These are phyloP conservation scores for Xylaria curta DNA, from an alignment of 495 filamentous ascomycete species.

Conservation along the genomic window DNA sequence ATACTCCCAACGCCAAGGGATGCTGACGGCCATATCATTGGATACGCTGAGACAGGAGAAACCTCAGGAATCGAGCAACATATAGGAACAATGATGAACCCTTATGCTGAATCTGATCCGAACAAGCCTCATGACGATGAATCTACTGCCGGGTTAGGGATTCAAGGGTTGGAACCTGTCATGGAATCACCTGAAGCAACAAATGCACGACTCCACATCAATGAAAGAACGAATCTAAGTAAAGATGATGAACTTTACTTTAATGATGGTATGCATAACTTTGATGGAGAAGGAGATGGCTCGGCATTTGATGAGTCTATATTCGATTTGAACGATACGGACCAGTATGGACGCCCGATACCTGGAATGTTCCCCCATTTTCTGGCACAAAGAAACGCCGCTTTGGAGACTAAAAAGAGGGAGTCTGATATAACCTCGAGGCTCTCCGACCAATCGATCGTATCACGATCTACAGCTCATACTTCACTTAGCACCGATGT, in stretches of 20 bases:
- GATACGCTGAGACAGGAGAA: conserved; percentile 57
- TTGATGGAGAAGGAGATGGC: conserved; percentile 56
- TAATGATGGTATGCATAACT: conserved; percentile 70
- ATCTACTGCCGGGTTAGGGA: conserved; percentile 41
- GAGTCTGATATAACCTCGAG: conserved; percentile 49
- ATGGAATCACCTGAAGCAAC: conserved; percentile 16
- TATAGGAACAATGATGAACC: conserved; percentile 7
- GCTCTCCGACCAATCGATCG: conserved; percentile 46
- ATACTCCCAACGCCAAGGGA: conserved; percentile 61
- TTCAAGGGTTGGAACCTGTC: conserved; percentile 41
- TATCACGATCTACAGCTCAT: conserved; percentile 47
- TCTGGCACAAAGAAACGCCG: conserved; percentile 43
- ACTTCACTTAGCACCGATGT: conserved; percentile 44
- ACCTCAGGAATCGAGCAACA: conserved; percentile 33
- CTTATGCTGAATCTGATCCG: conserved; percentile 13
- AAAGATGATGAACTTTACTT: conserved; percentile 82
- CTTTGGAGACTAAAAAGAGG: conserved; percentile 38
- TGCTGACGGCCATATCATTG: conserved; percentile 54
- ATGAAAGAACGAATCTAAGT: conserved; percentile 33
- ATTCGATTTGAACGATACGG: conserved; percentile 72
- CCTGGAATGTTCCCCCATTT: conserved; percentile 55
- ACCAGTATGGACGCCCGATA: conserved; percentile 60
- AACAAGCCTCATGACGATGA: conserved; percentile 28
- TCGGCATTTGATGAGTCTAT: conserved; percentile 77
- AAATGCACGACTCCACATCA: conserved; percentile 22